Evolutionary conservation across 805 yeast species (phyloP).

Genomic region (Cyberlindnera subsufficiens): DNA sequence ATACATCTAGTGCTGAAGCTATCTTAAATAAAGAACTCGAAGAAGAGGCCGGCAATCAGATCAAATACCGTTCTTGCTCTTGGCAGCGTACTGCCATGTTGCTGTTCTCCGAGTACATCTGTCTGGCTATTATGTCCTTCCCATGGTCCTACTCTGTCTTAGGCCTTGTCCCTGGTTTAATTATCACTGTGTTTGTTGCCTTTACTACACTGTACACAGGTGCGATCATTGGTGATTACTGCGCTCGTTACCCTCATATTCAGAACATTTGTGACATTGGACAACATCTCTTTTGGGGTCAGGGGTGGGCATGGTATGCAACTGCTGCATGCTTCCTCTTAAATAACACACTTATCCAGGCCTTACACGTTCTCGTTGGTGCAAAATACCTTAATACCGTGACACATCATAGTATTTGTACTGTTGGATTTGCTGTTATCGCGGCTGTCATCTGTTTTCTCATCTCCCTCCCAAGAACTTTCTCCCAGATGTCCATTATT

Average conservation of each 20-base stretch:
- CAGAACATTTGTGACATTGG: conserved; percentile 56
- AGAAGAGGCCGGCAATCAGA: conserved; percentile 23
- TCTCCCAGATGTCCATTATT: conserved; percentile 43
- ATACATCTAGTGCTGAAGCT: conserved; percentile 13
- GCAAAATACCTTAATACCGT: conserved; percentile 55
- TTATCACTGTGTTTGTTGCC: conserved; percentile 46
- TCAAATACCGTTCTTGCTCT: conserved; percentile 46
- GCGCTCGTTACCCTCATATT: conserved; percentile 46
- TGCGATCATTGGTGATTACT: conserved; percentile 46
- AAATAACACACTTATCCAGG: conserved; percentile 53
- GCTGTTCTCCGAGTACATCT: conserved; percentile 53
- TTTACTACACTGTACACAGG: conserved; percentile 51
- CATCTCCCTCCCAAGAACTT: conserved; percentile 51
- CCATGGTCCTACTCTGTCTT: conserved; percentile 60
- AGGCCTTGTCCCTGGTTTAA: conserved; percentile 54
- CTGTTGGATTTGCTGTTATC: conserved; percentile 47
- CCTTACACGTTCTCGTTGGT: conserved; percentile 54
- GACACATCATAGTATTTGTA: conserved; percentile 41
- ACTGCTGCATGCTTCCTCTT: conserved; percentile 49
- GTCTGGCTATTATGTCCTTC: conserved; percentile 59
- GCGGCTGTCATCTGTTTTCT: conserved; percentile 43
- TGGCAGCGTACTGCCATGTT: conserved; percentile 60
- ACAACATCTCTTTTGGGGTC: conserved; percentile 46
- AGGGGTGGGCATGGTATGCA: conserved; percentile 47
- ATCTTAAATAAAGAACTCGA: conserved; percentile 14